phyloP scores from a whole-genome alignment of 257 asterid genomes.

The Ligustrum vulgare region DNA sequence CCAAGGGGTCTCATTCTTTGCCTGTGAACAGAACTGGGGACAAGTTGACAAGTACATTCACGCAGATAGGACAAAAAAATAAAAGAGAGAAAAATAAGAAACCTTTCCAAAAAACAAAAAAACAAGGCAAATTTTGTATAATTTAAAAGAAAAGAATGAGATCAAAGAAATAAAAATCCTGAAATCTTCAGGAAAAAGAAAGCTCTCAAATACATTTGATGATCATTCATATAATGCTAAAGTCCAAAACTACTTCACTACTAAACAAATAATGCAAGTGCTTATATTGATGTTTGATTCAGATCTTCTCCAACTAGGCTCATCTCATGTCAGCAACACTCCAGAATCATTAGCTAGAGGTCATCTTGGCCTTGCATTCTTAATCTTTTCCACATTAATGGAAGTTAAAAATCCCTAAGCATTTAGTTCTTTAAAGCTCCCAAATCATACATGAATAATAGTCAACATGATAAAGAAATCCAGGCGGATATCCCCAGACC shows the following conservation, averaged over 20 bases:
- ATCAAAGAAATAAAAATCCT: neutral
- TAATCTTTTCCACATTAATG: neutral
- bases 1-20: neutral
- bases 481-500: neutral
- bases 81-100: neutral
- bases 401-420: neutral
- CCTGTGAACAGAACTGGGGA: neutral
- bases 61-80: neutral
- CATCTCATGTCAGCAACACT: neutral
- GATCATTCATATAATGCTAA: neutral
- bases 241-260: neutral
- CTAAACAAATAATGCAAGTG: neutral
- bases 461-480: neutral
- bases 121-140: neutral
- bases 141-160: neutral
- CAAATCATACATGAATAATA: neutral
- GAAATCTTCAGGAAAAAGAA: neutral
- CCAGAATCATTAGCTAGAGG: conserved; percentile 7
- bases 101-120: neutral
- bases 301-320: conserved; percentile 1
- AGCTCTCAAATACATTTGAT: conserved; percentile 4
- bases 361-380: neutral
- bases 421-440: neutral
- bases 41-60: neutral
- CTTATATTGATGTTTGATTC: neutral